A percentile compares a stretch with the other conserved stretches of the same genome.
Evolutionary conservation across 75 land plant species (phyloP).

Genomic region (Chamaecyparis obtusa): DNA sequence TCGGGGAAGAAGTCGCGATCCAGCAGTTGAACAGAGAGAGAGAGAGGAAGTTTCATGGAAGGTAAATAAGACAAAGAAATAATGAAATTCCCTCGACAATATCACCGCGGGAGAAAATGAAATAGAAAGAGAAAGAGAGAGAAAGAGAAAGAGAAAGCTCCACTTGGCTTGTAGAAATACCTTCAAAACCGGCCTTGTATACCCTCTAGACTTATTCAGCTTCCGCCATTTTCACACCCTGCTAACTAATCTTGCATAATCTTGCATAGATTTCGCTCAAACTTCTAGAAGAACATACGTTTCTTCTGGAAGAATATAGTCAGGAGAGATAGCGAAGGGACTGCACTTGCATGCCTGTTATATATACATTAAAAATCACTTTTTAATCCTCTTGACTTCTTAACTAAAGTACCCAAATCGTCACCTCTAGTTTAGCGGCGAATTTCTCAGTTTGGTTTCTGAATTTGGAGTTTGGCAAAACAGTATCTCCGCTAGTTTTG

Average conservation of each 20-base stretch:
- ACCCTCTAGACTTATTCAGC: background rate
- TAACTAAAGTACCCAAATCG: background rate
- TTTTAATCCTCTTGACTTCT: too few relatives aligned
- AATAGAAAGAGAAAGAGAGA: too few relatives aligned
- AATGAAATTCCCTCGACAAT: background rate
- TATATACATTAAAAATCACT: too few relatives aligned
- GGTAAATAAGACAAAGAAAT: background rate
- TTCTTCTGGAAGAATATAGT: too few relatives aligned
- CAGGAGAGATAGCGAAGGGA: too few relatives aligned
- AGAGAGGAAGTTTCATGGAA: background rate
- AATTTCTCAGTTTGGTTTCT: too few relatives aligned
- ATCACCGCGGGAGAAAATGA: background rate
- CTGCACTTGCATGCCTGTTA: too few relatives aligned
- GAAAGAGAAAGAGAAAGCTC: background rate
- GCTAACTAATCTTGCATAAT: background rate
- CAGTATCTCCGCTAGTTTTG: too few relatives aligned
- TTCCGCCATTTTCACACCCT: too few relatives aligned
- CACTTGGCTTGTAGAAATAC: background rate
- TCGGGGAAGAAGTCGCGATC: background rate
- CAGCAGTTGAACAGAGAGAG: background rate
- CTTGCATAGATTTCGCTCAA: too few relatives aligned
- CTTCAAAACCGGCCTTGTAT: background rate
- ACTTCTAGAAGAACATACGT: too few relatives aligned
- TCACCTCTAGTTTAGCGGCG: background rate
- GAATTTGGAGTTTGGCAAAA: too few relatives aligned